Conservation (phyloP, 1,284 basidiomycete genomes). For the Phellinidium pouzarii region DNA sequence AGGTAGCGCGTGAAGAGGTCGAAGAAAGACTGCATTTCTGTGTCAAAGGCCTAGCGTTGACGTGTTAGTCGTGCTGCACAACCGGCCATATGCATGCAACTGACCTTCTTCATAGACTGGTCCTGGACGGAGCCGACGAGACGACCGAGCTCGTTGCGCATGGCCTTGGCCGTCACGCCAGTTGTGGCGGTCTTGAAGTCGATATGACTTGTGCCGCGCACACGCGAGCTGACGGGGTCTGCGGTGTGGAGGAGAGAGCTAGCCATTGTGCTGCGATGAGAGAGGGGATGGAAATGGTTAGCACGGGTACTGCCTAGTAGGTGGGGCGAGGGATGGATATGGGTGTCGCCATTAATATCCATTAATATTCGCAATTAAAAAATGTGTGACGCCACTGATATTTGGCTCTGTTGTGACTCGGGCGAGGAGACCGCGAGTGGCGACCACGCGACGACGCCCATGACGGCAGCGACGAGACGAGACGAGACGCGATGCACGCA, state of each 20-base stretch:
- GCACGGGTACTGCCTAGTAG: neutral
- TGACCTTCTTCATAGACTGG: conserved; percentile 74
- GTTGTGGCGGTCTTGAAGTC: conserved; percentile 99
- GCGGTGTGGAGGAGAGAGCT: conserved; percentile 11
- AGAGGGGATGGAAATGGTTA: neutral
- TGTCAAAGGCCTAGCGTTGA: conserved; percentile 77
- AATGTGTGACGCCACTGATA: conserved; percentile 1
- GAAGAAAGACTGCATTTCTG: conserved; percentile 99
- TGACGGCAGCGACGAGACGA: conserved; percentile 3
- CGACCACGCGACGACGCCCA: neutral
- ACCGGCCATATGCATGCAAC: conserved; percentile 22
- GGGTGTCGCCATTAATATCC: too few species aligned
- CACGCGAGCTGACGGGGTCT: conserved; percentile 16
- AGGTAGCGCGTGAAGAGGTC: conserved; percentile 98
- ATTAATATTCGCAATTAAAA: neutral
- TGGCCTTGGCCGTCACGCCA: conserved; percentile 93
- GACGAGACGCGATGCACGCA: neutral
- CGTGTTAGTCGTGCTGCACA: conserved; percentile 11
- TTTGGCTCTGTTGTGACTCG: conserved; percentile 8
- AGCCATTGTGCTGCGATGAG: conserved; percentile 12
- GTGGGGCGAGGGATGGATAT: neutral
- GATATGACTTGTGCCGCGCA: conserved; percentile 19
- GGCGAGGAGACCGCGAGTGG: too few species aligned
- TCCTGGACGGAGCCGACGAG: conserved; percentile 85
- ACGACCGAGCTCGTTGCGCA: conserved; percentile 97